Evolutionary conservation across 192 early-diverging fungal genomes (phyloP), one percentile per base, ranked within the genome.

Genomic region (Funneliformis geosporum): DNA sequence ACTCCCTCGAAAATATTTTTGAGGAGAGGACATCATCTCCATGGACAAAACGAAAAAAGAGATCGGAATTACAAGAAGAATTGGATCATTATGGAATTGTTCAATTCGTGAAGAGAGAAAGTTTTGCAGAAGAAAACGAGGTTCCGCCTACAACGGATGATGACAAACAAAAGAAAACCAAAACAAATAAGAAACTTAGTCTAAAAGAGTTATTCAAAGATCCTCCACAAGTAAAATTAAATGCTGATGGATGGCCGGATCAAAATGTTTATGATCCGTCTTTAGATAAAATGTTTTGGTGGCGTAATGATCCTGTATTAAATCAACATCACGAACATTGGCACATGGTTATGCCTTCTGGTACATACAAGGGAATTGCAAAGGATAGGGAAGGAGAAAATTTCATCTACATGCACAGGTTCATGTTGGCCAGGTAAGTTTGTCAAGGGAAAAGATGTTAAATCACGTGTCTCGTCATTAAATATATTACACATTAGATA

Each of bases 391-490:
- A 46, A 46, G 70, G 70, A 12, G 70, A 72, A 28, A 72, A 47
- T 72, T 72, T 72, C 27, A 72, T 72, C 47, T 72, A 72, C 16
- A 72, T 46, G 42, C 70, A 72, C 21, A 72, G 70, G 25, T 25
- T 27, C 6, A 46, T 72, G 42, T 25, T 72, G 23, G 43, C 70
- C 2, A 72, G 70, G 70, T 72, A 72, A 72, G 46, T 46, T n/a
- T 69, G 10, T 7, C 18, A n/a, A n/a, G n/a, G n/a, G n/a, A n/a
- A n/a, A n/a, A n/a, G n/a, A n/a, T n/a, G n/a, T 39, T 66, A 9
- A 66, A 9, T 9, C 38, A 61, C 5, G 12, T 38, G 3, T 33
- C 10, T 42, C 14, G 6, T 46, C 11, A 16, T 10, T 40, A 40
- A 47, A 9, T 27, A 33, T 2, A 46, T 47, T 0, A 2, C 10